Conservation (phyloP, 441 rosid species). For the Aquilaria agallochum region DNA sequence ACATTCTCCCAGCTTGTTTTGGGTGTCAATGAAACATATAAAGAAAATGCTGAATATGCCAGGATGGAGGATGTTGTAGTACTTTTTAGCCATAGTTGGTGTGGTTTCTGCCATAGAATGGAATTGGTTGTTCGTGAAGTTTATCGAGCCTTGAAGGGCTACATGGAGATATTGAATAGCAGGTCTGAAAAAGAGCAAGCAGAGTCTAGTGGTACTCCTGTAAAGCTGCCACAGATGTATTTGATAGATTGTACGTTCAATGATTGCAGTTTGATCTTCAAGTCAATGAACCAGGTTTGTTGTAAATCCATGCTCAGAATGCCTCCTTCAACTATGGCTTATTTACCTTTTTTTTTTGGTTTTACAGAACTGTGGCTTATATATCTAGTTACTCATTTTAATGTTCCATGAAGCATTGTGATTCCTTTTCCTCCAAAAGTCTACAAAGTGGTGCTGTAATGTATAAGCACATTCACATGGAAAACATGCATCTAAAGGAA, state of each 20-base stretch:
- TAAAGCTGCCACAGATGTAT: slow-evolving; percentile 63
- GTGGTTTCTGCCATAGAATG: slow-evolving; percentile 98
- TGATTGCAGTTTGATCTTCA: slow-evolving; percentile 78
- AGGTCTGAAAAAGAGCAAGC: slow-evolving; percentile 34
- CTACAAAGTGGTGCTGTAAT: too few species aligned
- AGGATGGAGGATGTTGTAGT: slow-evolving; percentile 82
- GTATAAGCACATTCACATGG: too few species aligned
- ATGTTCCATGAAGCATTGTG: slow-evolving; percentile 3
- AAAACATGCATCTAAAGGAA: too few species aligned
- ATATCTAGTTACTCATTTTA: background rate
- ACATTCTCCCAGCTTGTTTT: slow-evolving; percentile 54
- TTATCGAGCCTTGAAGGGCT: slow-evolving; percentile 60
- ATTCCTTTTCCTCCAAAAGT: background rate
- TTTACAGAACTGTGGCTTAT: too few species aligned
- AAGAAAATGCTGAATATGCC: slow-evolving; percentile 28
- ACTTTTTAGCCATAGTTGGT: slow-evolving; percentile 82
- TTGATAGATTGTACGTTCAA: slow-evolving; percentile 90
- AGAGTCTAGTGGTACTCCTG: slow-evolving; percentile 32
- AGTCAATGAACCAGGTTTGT: slow-evolving; percentile 62
- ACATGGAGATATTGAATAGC: slow-evolving; percentile 35
- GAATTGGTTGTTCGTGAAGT: slow-evolving; percentile 88
- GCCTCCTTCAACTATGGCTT: too few species aligned
- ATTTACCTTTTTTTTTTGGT: too few species aligned
- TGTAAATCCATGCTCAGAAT: background rate
- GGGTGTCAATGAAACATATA: slow-evolving; percentile 47